Evolutionary conservation across 192 early-diverging fungal genomes (phyloP), one percentile per base, ranked within the genome.

Genomic region (Lobosporangium transversale): DNA sequence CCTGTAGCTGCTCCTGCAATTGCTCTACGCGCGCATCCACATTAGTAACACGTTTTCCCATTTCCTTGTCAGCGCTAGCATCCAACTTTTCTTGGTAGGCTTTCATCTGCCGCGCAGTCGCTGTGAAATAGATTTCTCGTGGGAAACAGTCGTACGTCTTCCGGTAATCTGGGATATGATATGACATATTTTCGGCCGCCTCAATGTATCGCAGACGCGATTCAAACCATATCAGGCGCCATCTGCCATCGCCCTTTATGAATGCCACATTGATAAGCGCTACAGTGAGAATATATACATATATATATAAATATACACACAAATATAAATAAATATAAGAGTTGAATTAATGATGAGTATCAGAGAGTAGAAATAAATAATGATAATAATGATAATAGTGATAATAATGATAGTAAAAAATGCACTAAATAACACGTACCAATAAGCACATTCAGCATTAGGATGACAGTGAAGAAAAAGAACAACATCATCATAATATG

Each of bases 111-210:
- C 49, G 24, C 0, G 42, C 18, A 3, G 64, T 56, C 15, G 53
- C 64, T 6, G 64, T 49, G 51, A 56, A 66, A 24, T 66, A 66
- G 31, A 66, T 66, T 27, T 56, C 51, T 30, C 57, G 36, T 0
- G 64, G 53, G 64, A 57, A 66, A 20, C 53, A 55, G 21, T 55
- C 29, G 40, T 53, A 27, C 3, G 62, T 35, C 29, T 65, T 24
- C 42, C 51, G 62, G 52, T 33, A 65, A 4, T 62, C 70, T 1
- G 70, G 69, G 47, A 63, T 74, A 17, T 37, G 12, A 24, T 52
- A 58, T 0, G 70, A 64, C 70, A 74, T 74, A 27, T 74, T 74
- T 45, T 74, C 70, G 49, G 70, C 70, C 3, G 55, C 58, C 24
- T 74, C 70, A 2, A 65, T 63, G 42, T 49, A 74, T 1, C 62